Conservation (phyloP, 2,329 filamentous ascomycete species). For the Aspergillus arachidicola region DNA sequence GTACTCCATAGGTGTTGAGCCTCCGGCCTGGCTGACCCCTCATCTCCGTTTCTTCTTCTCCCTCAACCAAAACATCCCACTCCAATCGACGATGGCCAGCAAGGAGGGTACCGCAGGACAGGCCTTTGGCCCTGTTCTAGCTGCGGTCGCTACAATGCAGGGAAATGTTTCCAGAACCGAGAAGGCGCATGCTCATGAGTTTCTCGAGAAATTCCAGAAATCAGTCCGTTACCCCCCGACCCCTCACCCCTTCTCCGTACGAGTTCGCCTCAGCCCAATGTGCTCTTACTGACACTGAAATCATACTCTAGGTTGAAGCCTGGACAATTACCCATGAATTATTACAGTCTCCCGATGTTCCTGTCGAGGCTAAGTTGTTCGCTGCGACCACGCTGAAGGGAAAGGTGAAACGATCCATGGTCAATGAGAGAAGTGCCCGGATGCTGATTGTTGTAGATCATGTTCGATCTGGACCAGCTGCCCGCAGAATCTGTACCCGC, state of each 20-base stretch:
- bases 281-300: conserved; percentile 6
- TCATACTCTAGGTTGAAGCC: conserved; percentile 69
- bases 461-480: conserved; percentile 91
- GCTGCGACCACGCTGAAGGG: conserved; percentile 96
- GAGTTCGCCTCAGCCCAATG: background rate
- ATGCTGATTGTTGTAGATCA: conserved; percentile 67
- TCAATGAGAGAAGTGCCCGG: conserved; percentile 7
- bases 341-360: conserved; percentile 73
- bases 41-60: conserved; percentile 20
- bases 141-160: conserved; percentile 88
- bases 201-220: conserved; percentile 94
- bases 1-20: conserved; percentile 25
- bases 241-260: conserved; percentile 15
- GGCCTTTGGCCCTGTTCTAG: conserved; percentile 81
- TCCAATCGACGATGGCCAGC: conserved; percentile 62
- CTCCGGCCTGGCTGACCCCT: conserved; percentile 29
- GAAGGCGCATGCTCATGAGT: conserved; percentile 90
- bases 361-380: conserved; percentile 87
- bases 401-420: conserved; percentile 67
- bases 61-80: conserved; percentile 30
- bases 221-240: conserved; percentile 65
- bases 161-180: conserved; percentile 76
- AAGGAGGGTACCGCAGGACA: conserved; percentile 64
- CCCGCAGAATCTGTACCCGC: conserved; percentile 72
- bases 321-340: conserved; percentile 89